Base-by-base conservation (phyloP, 768 basidiomycete species). In the Tylopilus plumbeoviolaceoides region DNA sequence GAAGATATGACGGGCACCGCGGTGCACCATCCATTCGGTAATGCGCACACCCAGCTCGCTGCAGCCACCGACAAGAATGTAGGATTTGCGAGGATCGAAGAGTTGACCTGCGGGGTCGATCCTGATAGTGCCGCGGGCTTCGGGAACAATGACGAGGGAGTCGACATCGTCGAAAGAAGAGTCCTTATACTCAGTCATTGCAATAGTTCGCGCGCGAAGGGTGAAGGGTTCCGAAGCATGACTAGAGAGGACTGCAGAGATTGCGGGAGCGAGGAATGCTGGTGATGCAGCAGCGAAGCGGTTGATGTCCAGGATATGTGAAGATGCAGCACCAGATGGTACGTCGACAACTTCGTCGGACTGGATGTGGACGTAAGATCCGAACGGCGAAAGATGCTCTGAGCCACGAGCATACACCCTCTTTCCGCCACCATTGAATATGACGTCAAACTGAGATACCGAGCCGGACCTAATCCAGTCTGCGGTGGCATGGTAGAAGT, bases 21-120 rank as follows among this genome's bases (percentile, higher is more conserved):
- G 70, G 17, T 57, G 53, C 5, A 53, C 63, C 70, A 71, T 72
- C 70, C 70, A 71, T 25, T 67, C 59, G 5, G 70, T 59, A 15
- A 72, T 59, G 27, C 61, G 60, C 11, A 62, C 61, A n/a, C 61
- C 61, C 11, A 62, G 61, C 11, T 62, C 61, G 12, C 61, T 62
- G 25, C 61, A 59, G 12, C 61, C 61, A 15, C 61, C 61, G 4
- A 62, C 44, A 4, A 62, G 61, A 3, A 62, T 47, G 44, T 63
- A 62, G 7, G 61, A 62, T 27, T 62, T 62, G 57, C 61, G 59
- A 18, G 70, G 62, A 42, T 70, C 54, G 44, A 71, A 71, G 12
- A 72, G 53, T 44, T 68, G 63, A 15, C 60, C 59, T 2, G 54
- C 30, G 11, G 66, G 62, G 28, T 68, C 64, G 21, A 67, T 47